These are phyloP conservation scores for Debaryomycetaceae sp. DNA, from an alignment of 1,139 yeast species.

Conservation along the genomic window DNA sequence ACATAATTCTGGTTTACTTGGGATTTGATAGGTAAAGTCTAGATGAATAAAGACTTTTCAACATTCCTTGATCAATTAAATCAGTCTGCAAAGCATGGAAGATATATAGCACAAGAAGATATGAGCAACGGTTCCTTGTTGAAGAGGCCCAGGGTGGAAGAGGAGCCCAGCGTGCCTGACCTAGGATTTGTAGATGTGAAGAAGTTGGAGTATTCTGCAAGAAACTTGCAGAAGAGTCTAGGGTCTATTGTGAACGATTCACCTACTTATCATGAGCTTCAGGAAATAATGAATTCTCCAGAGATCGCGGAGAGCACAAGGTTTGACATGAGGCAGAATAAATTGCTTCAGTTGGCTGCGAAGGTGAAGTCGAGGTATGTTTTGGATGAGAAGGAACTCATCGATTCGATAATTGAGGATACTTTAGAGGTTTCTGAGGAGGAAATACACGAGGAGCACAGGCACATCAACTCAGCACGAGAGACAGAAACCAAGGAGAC, in stretches of 20 bases:
- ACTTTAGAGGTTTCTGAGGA: conserved; percentile 4
- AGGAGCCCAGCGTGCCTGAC: conserved; percentile 1
- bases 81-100: background rate
- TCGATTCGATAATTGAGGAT: conserved; percentile 43
- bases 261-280: conserved; percentile 46
- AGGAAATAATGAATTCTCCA: conserved; percentile 21
- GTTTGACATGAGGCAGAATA: conserved; percentile 51
- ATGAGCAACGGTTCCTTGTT: background rate
- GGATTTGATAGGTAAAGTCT: no score
- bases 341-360: conserved; percentile 56
- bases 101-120: background rate
- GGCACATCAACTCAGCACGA: background rate
- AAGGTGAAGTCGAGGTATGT: conserved; percentile 54
- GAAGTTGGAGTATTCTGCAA: conserved; percentile 39
- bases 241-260: conserved; percentile 51
- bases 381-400: conserved; percentile 42
- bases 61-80: background rate
- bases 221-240: conserved; percentile 49
- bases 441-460: background rate
- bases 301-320: conserved; percentile 34
- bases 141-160: background rate
- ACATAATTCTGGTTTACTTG: no score
- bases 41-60: background rate
- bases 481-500: background rate
- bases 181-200: conserved; percentile 39